These are phyloP conservation scores for Marsdenia floribunda DNA, from an alignment of 257 asterid genomes.

Conservation along the genomic window DNA sequence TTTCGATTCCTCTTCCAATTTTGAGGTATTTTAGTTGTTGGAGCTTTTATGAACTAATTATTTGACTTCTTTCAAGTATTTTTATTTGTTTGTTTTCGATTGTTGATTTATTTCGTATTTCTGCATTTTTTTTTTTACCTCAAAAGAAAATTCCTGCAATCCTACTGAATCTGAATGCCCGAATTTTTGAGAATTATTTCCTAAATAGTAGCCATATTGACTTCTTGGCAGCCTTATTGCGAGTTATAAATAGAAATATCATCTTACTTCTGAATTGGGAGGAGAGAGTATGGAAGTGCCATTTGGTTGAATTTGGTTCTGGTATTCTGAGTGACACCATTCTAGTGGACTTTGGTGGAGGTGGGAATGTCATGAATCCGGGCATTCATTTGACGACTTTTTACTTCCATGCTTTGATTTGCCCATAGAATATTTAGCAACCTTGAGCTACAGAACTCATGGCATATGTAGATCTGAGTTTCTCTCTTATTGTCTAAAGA, in stretches of 20 bases:
- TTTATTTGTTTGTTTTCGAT: not conserved
- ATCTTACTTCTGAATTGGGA: not conserved
- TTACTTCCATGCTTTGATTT: not conserved
- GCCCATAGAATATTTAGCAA: not conserved
- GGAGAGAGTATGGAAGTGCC: not conserved
- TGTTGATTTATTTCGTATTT: not conserved
- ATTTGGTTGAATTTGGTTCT: not conserved
- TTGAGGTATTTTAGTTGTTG: slow-evolving; percentile 43
- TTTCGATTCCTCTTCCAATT: slow-evolving; percentile 43
- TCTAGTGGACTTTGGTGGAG: not conserved
- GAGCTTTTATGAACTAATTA: not conserved
- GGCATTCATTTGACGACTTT: not conserved
- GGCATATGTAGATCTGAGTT: not conserved
- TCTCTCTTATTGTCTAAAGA: not conserved
- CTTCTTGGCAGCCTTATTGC: not conserved
- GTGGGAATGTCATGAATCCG: not conserved
- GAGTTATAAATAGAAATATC: not conserved
- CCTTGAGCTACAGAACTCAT: not conserved
- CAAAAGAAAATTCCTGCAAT: not conserved
- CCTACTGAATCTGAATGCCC: not conserved
- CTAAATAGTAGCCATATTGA: not conserved
- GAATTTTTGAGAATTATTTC: not conserved
- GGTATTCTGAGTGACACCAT: not conserved
- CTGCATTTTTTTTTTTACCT: too few species aligned
- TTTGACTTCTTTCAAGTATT: not conserved